Conservation (phyloP, 1,284 basidiomycete species). For the Entoloma clypeatum region DNA sequence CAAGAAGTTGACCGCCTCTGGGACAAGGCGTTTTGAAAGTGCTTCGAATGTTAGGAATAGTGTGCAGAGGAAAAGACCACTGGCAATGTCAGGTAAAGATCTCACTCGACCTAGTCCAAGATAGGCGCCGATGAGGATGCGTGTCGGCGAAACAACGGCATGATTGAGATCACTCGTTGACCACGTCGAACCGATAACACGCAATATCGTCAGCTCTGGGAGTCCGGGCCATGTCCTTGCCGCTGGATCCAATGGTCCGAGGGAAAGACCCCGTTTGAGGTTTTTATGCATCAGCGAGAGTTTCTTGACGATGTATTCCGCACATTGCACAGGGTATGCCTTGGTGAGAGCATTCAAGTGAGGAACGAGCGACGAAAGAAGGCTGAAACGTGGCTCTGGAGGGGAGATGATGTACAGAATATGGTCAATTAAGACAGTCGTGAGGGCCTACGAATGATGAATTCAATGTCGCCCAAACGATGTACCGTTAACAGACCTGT, state of each 20-base stretch:
- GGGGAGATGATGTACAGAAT: conserved; percentile 74
- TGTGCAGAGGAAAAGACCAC: conserved; percentile 87
- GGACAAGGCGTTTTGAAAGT: conserved; percentile 83
- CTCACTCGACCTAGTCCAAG: conserved; percentile 83
- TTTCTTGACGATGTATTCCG: conserved; percentile 80
- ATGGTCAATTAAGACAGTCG: conserved; percentile 89
- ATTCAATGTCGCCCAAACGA: no score
- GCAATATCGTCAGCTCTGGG: conserved; percentile 80
- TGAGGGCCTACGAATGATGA: conserved; percentile 60
- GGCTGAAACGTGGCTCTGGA: conserved; percentile 53
- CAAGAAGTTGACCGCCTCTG: conserved; percentile 87
- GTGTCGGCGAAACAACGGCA: conserved; percentile 81
- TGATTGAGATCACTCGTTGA: conserved; percentile 95
- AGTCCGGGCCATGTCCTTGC: conserved; percentile 88
- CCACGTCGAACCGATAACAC: conserved; percentile 82
- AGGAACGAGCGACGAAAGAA: conserved; percentile 71
- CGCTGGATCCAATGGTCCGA: conserved; percentile 59
- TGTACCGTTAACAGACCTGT: conserved; percentile 72
- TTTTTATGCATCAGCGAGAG: conserved; percentile 94
- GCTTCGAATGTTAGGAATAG: conserved; percentile 82
- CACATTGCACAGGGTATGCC: conserved; percentile 78
- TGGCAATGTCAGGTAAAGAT: conserved; percentile 70
- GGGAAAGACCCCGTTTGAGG: conserved; percentile 78
- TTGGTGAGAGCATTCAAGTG: conserved; percentile 81
- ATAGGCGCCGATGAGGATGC: conserved; percentile 89